phyloP scores from a whole-genome alignment of 192 early-diverging fungal species.

The Entomortierella beljakovae region DNA sequence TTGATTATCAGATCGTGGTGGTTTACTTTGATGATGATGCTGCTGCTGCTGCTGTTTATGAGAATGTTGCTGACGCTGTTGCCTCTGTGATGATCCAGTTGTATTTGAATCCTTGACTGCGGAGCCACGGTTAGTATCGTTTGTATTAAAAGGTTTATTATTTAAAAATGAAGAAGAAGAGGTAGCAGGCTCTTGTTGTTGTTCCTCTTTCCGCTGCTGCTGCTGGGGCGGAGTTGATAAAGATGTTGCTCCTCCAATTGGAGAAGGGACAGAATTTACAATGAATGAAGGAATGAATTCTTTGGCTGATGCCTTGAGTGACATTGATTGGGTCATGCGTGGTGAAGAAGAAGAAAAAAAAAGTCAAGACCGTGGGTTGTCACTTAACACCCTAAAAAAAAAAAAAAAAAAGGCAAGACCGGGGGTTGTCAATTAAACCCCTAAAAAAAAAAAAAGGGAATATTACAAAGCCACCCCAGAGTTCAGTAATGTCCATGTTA shows the following conservation, averaged over 20 bases:
- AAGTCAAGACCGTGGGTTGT: no score
- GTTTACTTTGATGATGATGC: slow-evolving; percentile 2
- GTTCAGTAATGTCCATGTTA: no score
- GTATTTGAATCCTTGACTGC: slow-evolving; percentile 1
- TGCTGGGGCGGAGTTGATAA: not conserved
- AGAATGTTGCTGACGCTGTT: slow-evolving; percentile 1
- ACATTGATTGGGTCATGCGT: slow-evolving; percentile 44
- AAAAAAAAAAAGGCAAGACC: no score
- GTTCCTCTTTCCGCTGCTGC: not conserved
- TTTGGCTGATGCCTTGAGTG: slow-evolving; percentile 54
- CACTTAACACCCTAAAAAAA: no score
- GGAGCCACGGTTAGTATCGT: not conserved
- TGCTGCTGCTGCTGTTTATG: slow-evolving; percentile 12
- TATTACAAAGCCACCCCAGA: no score
- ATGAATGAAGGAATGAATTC: slow-evolving; percentile 52
- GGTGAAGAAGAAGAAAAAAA: slow-evolving; percentile 16
- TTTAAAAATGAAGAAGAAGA: not conserved
- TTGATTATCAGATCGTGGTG: not conserved
- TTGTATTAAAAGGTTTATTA: not conserved
- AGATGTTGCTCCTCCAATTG: slow-evolving; percentile 13
- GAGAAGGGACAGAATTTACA: slow-evolving; percentile 11
- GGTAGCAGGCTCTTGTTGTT: not conserved
- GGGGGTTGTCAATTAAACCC: no score
- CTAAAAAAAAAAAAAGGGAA: no score
- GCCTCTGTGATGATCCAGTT: not conserved